Evolutionary conservation across 1,139 yeast genomes (phyloP).

Genomic region (Debaryomycetaceae sp.): DNA sequence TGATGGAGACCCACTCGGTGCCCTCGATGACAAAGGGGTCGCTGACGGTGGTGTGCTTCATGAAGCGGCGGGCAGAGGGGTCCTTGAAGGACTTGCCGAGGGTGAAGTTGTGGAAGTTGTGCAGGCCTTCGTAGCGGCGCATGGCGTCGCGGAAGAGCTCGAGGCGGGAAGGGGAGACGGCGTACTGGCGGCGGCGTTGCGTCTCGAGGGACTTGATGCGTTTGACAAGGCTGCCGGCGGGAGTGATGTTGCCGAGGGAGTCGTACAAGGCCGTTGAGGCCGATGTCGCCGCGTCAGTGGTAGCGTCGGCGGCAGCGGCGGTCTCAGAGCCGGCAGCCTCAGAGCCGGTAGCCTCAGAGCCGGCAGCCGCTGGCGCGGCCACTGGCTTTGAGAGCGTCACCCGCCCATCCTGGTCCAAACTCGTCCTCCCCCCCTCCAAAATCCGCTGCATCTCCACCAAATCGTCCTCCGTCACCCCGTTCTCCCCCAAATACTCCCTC

Average conservation of each 20-base stretch:
- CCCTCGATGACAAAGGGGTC: conserved; percentile 91
- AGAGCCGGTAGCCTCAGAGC: conserved; percentile 3
- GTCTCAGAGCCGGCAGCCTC: conserved; percentile 21
- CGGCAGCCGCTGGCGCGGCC: conserved; percentile 3
- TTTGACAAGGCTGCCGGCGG: conserved; percentile 44
- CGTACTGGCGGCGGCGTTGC: conserved; percentile 60
- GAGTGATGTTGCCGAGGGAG: conserved; percentile 35
- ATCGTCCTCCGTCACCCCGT: conserved; percentile 49
- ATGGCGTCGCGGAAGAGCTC: conserved; percentile 63
- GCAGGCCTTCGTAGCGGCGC: conserved; percentile 76
- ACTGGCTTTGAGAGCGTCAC: not conserved
- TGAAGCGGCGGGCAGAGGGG: conserved; percentile 76
- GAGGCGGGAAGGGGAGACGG: conserved; percentile 61
- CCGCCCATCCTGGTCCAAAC: conserved; percentile 6
- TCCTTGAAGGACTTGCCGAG: conserved; percentile 84
- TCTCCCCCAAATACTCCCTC: conserved; percentile 33
- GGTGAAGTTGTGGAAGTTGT: conserved; percentile 94
- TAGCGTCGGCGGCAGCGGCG: not conserved
- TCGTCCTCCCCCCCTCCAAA: conserved; percentile 11
- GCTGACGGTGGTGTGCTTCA: conserved; percentile 75
- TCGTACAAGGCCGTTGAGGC: conserved; percentile 21
- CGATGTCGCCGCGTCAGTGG: conserved; percentile 11
- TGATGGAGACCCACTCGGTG: conserved; percentile 94
- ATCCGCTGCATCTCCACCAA: conserved; percentile 18
- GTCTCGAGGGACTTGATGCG: conserved; percentile 65